Base-by-base conservation (phyloP, 2,329 filamentous ascomycete species). In the Diaporthe caulivora region DNA sequence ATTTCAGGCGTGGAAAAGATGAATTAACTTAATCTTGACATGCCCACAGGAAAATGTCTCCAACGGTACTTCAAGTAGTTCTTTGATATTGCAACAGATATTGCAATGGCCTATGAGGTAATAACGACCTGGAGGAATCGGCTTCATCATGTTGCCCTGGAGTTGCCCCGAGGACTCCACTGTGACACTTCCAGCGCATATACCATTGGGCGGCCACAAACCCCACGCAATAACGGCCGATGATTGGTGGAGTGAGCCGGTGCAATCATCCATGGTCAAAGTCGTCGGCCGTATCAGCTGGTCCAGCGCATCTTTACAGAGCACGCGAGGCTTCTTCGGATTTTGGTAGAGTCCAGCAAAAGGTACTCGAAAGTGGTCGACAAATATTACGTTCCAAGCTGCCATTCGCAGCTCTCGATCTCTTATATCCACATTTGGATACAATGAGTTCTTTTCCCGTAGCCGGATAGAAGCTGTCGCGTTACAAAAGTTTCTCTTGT, bases 351-450 rank as follows among this genome's bases (percentile, higher is more conserved):
- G 9, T 8, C 58, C 58, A 2, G 58, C 58, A 44, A 62, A 62
- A 29, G 58, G 58, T 29, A 62, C 58, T 17, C 40, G 24, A 62
- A 62, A 62, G 9, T 29, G 24, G 15, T 62, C 58, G 24, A 62
- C 40, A 31, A 62, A 31, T 18, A 62, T 62, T 2, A 62, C 58
- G 40, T 62, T 62, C 58, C 58, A 62, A 29, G 58, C 58, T 47
- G 58, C 58, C 58, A 62, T 47, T 17, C 58, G 24, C 58, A 62
- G 24, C 58, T 62, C 58, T 44, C 58, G 58, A 62, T 62, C 58
- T 18, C 1, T 17, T 24, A 62, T 40, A 10, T 62, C 58, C 58
- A 62, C 47, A 5, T 1, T 2, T n/a, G 54, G 6, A 29, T 17
- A 8, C n/a, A 21, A 26, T 5, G 3, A 18, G 8, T n/a, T 18